Conservation (phyloP, 2,329 filamentous ascomycete genomes). For the Cytospora mali region DNA sequence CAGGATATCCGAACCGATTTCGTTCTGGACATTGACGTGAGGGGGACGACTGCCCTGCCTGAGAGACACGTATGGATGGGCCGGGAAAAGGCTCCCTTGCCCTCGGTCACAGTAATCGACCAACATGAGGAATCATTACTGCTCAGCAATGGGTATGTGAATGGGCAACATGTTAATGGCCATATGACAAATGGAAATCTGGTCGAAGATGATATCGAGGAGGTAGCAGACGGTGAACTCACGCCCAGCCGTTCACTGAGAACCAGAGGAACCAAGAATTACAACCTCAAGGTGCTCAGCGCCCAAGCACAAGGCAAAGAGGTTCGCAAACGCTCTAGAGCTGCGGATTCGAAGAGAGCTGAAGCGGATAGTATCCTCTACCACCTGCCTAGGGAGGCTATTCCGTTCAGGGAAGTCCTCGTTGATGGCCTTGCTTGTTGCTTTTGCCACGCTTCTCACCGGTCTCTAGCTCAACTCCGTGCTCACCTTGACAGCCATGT, state of each 20-base stretch:
- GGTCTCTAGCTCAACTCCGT: constrained; percentile 51
- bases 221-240: constrained; percentile 49
- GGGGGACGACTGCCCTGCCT: constrained; percentile 48
- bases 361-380: constrained; percentile 51
- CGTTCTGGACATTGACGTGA: constrained; percentile 52
- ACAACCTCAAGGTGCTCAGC: constrained; percentile 63
- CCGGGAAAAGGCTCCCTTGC: constrained; percentile 46
- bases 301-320: constrained; percentile 59
- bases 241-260: constrained; percentile 57
- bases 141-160: constrained; percentile 39
- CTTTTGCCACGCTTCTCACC: constrained; percentile 51
- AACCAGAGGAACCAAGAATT: constrained; percentile 52
- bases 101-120: constrained; percentile 48
- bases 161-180: constrained; percentile 34
- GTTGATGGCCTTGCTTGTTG: constrained; percentile 50
- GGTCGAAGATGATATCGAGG: constrained; percentile 45
- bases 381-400: constrained; percentile 46
- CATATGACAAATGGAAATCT: constrained; percentile 31
- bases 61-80: constrained; percentile 35
- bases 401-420: constrained; percentile 44
- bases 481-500: constrained; percentile 53
- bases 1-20: constrained; percentile 44
- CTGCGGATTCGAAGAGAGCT: constrained; percentile 29
- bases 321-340: constrained; percentile 42
- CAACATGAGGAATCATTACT: constrained; percentile 39